Evolutionary conservation across 2,329 filamentous ascomycete species (phyloP), one percentile per base, ranked within the genome.

Genomic region (Epichloe scottii): DNA sequence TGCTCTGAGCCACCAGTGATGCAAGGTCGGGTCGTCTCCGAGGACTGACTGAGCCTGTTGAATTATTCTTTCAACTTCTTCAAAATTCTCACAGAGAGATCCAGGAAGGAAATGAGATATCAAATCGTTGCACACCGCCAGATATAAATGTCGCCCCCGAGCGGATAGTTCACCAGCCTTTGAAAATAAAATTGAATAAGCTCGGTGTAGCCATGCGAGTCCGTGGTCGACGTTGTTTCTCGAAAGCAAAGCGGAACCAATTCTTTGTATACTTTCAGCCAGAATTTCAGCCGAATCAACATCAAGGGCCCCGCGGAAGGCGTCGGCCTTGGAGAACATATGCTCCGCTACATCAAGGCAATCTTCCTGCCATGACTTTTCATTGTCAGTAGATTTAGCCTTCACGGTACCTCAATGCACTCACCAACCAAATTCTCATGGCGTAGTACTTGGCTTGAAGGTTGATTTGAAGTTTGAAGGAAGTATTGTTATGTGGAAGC

Each of bases 311-410:
- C 59, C 60, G 38, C 58, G 64, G 10, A 67, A 63, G n/a, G 54
- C 68, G 58, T 69, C 67, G 2, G 79, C 66, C 58, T 86, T 86
- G 37, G 66, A 66, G 64, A 84, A 90, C 73, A 93, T 81, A 63
- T 88, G 81, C 50, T 95, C 87, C 30, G 87, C 87, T 46, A 89
- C 77, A 52, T 91, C 85, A 14, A 85, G 71, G 40, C 84, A 78
- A 40, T 79, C 74, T 60, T 89, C 82, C 58, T 82, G 81, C 82
- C 84, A 95, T 33, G 83, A 78, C 87, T 91, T 17, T 10, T 45
- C 17, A 15, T 3, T 11, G 48, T 63, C 47, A 66, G 60, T 23
- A 33, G 42, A 11, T 46, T 23, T 11, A 23, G 2, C 3, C 14
- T 12, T 30, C 15, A 34, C 37, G 57, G 41, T 49, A 2, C 49